Base-by-base conservation (phyloP, 2,329 filamentous ascomycete genomes). In the Paracamarosporium sp. region DNA sequence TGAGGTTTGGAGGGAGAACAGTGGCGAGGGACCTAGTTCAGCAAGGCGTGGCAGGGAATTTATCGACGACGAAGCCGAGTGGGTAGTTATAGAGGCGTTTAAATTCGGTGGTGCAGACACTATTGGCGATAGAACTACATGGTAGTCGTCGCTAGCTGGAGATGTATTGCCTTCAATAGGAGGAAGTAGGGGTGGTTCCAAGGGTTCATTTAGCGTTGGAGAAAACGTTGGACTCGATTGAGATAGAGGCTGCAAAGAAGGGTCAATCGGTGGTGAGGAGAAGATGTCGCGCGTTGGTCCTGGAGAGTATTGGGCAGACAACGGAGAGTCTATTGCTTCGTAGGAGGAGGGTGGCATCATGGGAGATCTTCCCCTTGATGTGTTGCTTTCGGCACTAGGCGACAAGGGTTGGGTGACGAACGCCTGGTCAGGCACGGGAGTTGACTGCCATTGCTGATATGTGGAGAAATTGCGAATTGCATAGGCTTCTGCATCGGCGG, bases 401-500 rank as follows among this genome's bases (percentile, higher is more conserved):
- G 44, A 25, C n/a, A 15, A 12, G 2, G 30, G 17, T 13, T 20
- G 45, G 6, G 9, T 20, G 17, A 35, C 12, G 31, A 36, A 50
- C 30, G 5, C 30, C 27, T 56, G 52, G 6, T 40, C 46, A 20
- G 59, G 50, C 22, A 63, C 62, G 33, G 69, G 64, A 33, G 53
- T 48, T 31, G 59, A 58, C 7, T 64, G 67, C 71, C 68, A 71
- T 52, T 50, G 57, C 27, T 50, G 48, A 50, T 71, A 71, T 30
- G 61, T 61, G 35, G 65, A 66, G 13, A 13, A 53, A 52, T 69
- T 57, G 22, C 55, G 58, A 45, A 61, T 47, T 48, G 71, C 50
- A 30, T 63, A 61, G 11, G 59, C 50, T 54, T 70, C 70, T 24
- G 70, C 70, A 48, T 71, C 68, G 50, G 65, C 61, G 17, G 70